A percentile compares a stretch with the other conserved stretches of the same genome.
Conservation (phyloP, 768 basidiomycete species). For the Naganishia vishniacii region DNA sequence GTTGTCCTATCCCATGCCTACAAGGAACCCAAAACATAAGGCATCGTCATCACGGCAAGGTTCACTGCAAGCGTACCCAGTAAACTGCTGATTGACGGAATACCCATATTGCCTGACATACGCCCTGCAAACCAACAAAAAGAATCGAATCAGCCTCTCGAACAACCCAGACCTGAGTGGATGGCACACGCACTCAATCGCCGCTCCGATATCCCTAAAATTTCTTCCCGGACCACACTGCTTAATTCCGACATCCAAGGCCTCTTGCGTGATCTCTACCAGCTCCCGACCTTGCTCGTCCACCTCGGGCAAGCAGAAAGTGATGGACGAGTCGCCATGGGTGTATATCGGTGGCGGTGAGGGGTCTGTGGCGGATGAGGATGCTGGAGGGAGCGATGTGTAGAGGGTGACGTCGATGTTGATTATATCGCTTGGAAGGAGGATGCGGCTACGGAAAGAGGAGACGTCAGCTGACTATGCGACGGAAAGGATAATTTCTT, state of each 20-base stretch:
- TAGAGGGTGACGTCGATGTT: constrained; percentile 84
- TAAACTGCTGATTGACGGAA: constrained; percentile 66
- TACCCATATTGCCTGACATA: constrained; percentile 50
- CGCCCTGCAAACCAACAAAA: background rate
- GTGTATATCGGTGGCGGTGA: constrained; percentile 58
- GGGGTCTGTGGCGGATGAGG: background rate
- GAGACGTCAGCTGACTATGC: background rate
- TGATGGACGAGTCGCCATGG: constrained; percentile 86
- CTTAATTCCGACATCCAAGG: constrained; percentile 64
- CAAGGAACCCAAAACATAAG: background rate
- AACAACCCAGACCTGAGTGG: background rate
- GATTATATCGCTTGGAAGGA: constrained; percentile 77
- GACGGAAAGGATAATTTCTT: constrained; percentile 31
- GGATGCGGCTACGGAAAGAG: constrained; percentile 58
- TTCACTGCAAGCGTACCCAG: constrained; percentile 51
- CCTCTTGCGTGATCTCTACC: constrained; percentile 59
- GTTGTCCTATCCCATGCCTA: constrained; percentile 71
- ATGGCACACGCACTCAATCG: constrained; percentile 53
- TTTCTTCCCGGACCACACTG: constrained; percentile 68
- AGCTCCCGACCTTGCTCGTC: constrained; percentile 67
- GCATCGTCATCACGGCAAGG: no score
- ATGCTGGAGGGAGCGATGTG: constrained; percentile 14
- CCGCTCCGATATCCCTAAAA: constrained; percentile 65
- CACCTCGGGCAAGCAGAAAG: constrained; percentile 73
- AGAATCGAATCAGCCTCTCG: background rate